Conservation (phyloP, 78 protist species). For the Guillardia theta region DNA sequence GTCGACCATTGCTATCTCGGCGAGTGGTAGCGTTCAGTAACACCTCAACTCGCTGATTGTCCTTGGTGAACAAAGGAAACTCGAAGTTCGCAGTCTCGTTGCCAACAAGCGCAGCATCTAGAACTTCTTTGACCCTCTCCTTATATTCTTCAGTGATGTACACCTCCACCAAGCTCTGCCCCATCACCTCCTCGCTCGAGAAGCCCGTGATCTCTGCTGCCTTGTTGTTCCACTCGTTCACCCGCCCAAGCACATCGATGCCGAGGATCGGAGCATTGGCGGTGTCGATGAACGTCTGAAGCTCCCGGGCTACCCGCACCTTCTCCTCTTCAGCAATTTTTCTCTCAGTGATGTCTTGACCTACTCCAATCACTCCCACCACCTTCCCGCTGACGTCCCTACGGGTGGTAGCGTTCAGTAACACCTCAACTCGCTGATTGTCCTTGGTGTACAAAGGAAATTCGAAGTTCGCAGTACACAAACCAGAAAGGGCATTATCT, state of each 20-base stretch:
- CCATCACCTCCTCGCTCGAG: neutral
- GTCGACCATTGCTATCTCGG: neutral
- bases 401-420: neutral
- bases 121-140: neutral
- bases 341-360: neutral
- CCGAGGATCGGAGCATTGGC: neutral
- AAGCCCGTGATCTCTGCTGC: neutral
- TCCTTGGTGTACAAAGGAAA: conserved; percentile 31
- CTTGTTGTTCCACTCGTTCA: neutral
- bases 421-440: neutral
- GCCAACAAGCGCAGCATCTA: neutral
- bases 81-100: neutral
- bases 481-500: neutral
- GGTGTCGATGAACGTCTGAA: neutral
- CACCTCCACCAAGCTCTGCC: neutral
- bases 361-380: conserved; percentile 18
- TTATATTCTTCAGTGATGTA: neutral
- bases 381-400: neutral
- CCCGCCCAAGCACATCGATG: neutral
- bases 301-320: neutral
- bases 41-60: neutral
- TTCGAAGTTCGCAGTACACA: conserved; percentile 2
- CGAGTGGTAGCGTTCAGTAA: neutral
- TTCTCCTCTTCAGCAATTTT: neutral
- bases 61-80: neutral